Evolutionary conservation across 371 early-diverging fungal species (phyloP).

Genomic region (Dichotomocladium elegans): DNA sequence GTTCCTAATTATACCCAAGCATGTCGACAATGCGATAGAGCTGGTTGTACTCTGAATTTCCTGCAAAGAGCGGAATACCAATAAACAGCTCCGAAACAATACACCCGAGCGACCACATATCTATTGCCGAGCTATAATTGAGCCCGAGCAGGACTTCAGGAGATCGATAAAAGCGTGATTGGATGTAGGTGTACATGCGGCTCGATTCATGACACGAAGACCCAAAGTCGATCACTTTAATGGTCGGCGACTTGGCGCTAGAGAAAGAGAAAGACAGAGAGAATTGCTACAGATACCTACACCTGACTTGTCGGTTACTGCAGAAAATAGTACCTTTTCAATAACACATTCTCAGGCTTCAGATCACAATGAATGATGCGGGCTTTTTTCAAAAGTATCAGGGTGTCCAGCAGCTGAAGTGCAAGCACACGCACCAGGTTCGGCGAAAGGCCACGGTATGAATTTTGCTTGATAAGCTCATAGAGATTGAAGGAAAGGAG

Average conservation of each 20-base stretch:
- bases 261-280: not conserved
- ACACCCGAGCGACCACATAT: conserved; percentile 99
- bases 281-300: not conserved
- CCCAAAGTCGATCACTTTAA: conserved; percentile 99
- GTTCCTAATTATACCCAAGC: conserved; percentile 73
- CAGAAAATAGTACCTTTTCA: conserved; percentile 71
- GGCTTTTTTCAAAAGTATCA: conserved; percentile 78
- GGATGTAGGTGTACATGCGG: conserved; percentile 94
- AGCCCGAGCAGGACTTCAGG: conserved; percentile 96
- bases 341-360: conserved; percentile 96
- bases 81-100: conserved; percentile 96
- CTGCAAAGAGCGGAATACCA: conserved; percentile 93
- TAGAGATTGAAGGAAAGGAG: conserved; percentile 93
- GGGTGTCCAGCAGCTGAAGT: conserved; percentile 80
- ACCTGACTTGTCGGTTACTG: not conserved
- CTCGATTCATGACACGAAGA: conserved; percentile 92
- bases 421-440: conserved; percentile 85
- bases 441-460: conserved; percentile 90
- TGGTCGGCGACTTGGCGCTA: conserved; percentile 74
- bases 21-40: conserved; percentile 85
- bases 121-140: conserved; percentile 92
- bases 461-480: conserved; percentile 94
- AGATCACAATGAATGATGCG: conserved; percentile 97
- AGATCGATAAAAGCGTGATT: conserved; percentile 96
- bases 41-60: conserved; percentile 94